phyloP scores from a whole-genome alignment of 768 basidiomycete species.

The Amanita pseudoporphyria region DNA sequence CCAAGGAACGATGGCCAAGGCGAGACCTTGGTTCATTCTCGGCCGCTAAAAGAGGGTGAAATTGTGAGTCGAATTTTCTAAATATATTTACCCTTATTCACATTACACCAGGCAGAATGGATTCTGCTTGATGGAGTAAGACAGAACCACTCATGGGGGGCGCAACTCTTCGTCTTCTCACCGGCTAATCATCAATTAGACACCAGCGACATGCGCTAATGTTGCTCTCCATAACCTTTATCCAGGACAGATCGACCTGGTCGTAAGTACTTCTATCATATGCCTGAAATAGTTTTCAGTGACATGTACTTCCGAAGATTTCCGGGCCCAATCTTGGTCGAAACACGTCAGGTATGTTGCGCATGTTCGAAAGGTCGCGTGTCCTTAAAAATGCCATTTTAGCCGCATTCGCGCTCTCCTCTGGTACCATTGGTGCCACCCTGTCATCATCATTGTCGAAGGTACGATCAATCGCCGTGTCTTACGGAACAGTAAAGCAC shows the following conservation, averaged over 20 bases:
- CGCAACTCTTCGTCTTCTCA: constrained; percentile 4
- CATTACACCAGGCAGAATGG: constrained; percentile 59
- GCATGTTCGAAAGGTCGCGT: neutral
- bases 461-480: constrained; percentile 75
- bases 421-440: constrained; percentile 89
- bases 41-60: constrained; percentile 70
- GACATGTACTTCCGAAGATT: constrained; percentile 32
- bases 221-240: constrained; percentile 86
- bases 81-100: neutral
- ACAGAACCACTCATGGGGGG: neutral
- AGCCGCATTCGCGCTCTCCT: constrained; percentile 85
- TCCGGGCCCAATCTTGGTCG: constrained; percentile 83
- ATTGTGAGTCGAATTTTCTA: constrained; percentile 27
- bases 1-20: constrained; percentile 63
- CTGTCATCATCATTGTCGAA: constrained; percentile 68
- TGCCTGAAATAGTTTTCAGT: neutral
- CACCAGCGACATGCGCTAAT: constrained; percentile 88
- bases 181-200: constrained; percentile 29
- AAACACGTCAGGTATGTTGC: constrained; percentile 59
- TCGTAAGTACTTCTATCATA: constrained; percentile 33
- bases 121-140: constrained; percentile 78
- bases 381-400: constrained; percentile 8
- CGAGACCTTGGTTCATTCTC: constrained; percentile 48
- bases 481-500: constrained; percentile 71
- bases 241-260: constrained; percentile 79